Evolutionary conservation across 179 eudicot genomes (phyloP).

Genomic region (Beta lomatogona): DNA sequence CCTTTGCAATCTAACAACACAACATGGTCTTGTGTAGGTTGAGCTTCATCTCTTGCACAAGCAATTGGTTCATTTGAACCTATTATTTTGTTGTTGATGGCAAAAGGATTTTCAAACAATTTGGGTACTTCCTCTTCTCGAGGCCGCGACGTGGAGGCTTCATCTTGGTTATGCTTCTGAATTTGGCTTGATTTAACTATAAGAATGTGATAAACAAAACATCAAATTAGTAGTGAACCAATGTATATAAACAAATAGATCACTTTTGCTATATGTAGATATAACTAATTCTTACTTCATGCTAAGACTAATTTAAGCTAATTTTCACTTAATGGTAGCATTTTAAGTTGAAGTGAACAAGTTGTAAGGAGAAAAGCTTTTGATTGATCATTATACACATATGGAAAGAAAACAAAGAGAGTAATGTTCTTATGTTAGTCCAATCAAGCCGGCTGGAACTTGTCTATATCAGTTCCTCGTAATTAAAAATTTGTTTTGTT

Average conservation of each 20-base stretch:
- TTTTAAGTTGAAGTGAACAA: no score
- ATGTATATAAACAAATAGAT: background rate
- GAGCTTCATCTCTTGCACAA: background rate
- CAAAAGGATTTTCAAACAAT: conserved; percentile 21
- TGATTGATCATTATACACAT: no score
- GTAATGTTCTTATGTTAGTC: no score
- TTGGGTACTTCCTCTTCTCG: background rate
- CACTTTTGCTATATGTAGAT: no score
- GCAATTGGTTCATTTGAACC: conserved; percentile 2
- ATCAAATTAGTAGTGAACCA: background rate
- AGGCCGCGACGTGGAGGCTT: conserved; percentile 2
- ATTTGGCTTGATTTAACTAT: conserved; percentile 9
- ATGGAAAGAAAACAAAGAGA: no score
- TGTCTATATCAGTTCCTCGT: no score
- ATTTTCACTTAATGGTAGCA: no score
- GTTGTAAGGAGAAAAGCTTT: no score
- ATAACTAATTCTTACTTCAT: no score
- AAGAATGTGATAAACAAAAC: background rate
- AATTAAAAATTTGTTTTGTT: no score
- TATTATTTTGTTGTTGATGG: conserved; percentile 16
- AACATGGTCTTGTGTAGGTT: conserved; percentile 7
- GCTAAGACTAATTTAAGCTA: no score
- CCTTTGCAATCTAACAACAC: conserved; percentile 15
- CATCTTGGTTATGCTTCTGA: background rate
- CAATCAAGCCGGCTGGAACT: no score